Percentiles rank a stretch among this genome's conserved stretches.
Evolutionary conservation across 225 moss, liverwort and hornwort species (phyloP).

Genomic region (Pseudisothecium myosuroides): DNA sequence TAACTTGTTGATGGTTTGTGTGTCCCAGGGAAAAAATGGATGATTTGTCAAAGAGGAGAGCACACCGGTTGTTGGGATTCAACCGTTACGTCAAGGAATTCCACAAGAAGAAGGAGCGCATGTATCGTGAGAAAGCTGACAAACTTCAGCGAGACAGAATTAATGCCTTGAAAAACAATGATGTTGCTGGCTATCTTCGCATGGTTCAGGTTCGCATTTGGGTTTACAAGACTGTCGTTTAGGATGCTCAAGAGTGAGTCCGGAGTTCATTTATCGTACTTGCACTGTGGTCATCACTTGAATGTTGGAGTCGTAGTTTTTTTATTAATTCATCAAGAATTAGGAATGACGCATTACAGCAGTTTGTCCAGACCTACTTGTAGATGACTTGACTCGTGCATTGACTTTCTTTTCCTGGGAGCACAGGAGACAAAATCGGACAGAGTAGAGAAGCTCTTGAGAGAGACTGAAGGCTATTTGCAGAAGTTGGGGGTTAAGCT

Average conservation of each 20-base stretch:
- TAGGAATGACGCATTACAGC: neutral
- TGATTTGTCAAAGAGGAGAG: constrained; percentile 74
- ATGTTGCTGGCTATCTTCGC: constrained; percentile 98
- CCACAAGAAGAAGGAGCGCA: constrained; percentile 92
- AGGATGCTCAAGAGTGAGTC: neutral
- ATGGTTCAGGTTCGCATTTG: constrained; percentile 86
- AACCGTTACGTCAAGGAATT: constrained; percentile 90
- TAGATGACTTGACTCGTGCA: neutral
- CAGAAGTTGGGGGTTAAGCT: constrained; percentile 93
- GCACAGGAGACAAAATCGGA: constrained; percentile 94
- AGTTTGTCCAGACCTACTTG: neutral
- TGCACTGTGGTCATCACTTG: neutral
- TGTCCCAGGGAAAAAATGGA: constrained; percentile 81
- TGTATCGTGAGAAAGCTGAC: constrained; percentile 86
- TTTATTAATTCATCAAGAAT: neutral
- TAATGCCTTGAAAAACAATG: constrained; percentile 94
- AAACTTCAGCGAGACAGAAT: constrained; percentile 96
- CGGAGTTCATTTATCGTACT: neutral
- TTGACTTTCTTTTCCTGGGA: constrained; percentile 1
- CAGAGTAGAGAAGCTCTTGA: constrained; percentile 89
- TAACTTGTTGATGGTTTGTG: neutral
- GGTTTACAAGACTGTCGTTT: neutral
- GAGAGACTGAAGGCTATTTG: constrained; percentile 91
- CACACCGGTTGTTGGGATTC: constrained; percentile 66
- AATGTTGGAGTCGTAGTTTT: neutral